Base-by-base conservation (phyloP, 2,329 filamentous ascomycete genomes). In the Colletotrichum godetiae region DNA sequence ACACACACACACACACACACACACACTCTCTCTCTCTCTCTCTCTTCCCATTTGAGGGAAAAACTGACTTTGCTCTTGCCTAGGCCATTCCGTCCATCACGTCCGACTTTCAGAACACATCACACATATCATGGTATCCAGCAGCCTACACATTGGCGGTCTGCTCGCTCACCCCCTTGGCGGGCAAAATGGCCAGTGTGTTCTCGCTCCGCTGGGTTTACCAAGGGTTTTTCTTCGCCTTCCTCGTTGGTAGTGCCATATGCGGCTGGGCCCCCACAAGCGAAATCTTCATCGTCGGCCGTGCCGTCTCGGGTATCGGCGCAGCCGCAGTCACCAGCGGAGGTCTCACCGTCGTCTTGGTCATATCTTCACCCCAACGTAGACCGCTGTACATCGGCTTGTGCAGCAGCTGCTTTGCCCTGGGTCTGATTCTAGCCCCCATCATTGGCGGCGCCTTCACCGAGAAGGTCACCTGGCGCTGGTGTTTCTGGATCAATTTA, bases 111-210 rank as follows among this genome's bases (percentile, higher is more conserved):
- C 55, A 57, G 10, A 33, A 57, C 27, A 57, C 55, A 57, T 57
- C 55, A 57, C 55, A 57, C 29, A 57, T 57, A 57, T 57, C 55
- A 33, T 57, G 29, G 29, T 57, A 57, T 35, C 55, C 55, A 13
- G 55, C 29, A 57, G 55, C 55, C 29, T 57, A 57, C 15, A 57
- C 55, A 3, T 57, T 35, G 55, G 55, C 55, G 12, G 55, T 57
- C 55, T 57, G 55, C 55, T 57, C 55, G 29, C 55, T 57, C 55
- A 57, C 55, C 55, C 55, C 55, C 55, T 35, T 57, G 11, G 55
- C 55, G 55, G 55, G 55, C 55, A 57, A 57, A 27, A 57, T 57
- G 55, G 55, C 55, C 55, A 57, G 27, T 33, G 55, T 57, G 5
- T 57, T 57, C 55, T 57, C 55, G 15, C 55, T 57, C 15, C 29